These are phyloP conservation scores for Posidonia oceanica DNA, from an alignment of 116 monocot genomes.

Conservation along the genomic window DNA sequence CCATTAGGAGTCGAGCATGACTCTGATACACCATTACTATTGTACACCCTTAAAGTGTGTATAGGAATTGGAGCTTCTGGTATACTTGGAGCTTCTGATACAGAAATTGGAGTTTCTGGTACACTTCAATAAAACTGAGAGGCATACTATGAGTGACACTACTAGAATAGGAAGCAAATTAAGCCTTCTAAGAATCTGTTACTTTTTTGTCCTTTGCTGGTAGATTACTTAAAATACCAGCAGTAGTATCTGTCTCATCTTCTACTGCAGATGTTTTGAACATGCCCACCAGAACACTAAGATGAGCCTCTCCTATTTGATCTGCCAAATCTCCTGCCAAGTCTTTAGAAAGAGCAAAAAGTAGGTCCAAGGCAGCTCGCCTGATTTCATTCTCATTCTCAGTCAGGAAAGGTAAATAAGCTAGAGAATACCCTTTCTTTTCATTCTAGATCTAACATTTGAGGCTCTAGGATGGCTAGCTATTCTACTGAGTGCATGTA, in stretches of 20 bases:
- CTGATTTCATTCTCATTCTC: slow-evolving; percentile 33
- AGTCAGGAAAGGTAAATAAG: slow-evolving; percentile 48
- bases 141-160: slow-evolving; percentile 18
- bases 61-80: too few species aligned
- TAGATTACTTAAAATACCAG: slow-evolving; percentile 58
- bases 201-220: slow-evolving; percentile 41
- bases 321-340: slow-evolving; percentile 23
- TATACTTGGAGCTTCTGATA: too few species aligned
- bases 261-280: slow-evolving; percentile 26
- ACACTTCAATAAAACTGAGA: slow-evolving; percentile 6
- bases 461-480: slow-evolving; percentile 31
- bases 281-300: slow-evolving; percentile 35
- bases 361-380: slow-evolving; percentile 31
- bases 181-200: slow-evolving; percentile 36
- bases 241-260: slow-evolving; percentile 46
- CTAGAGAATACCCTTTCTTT: slow-evolving; percentile 46
- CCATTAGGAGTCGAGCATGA: too few species aligned
- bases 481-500: slow-evolving; percentile 58
- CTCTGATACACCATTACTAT: too few species aligned
- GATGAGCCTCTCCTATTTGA: slow-evolving; percentile 35
- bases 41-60: too few species aligned
- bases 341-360: slow-evolving; percentile 55
- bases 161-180: slow-evolving; percentile 54
- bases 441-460: slow-evolving; percentile 41
- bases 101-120: too few species aligned